Base-by-base conservation (phyloP, 2,329 filamentous ascomycete genomes). In the Penicillium crustosum region DNA sequence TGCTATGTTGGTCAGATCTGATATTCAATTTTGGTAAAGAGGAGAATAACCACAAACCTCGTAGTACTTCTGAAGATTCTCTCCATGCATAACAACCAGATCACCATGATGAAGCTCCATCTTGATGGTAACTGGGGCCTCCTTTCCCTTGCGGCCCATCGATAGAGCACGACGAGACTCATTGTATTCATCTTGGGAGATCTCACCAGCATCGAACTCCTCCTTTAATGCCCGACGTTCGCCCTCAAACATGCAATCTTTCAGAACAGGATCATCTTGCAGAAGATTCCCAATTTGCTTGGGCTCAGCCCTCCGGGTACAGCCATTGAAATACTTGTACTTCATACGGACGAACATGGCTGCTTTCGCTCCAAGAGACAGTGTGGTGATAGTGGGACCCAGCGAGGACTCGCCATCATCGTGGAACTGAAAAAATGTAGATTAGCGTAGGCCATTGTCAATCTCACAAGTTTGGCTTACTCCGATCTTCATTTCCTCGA, bases 401-500 rank as follows among this genome's bases (percentile, higher is more conserved):
- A 86, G 77, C 0, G 79, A 79, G 1, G 61, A 67, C 68, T 86
- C 83, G 23, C 84, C 84, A 53, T 86, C 84, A 62, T 86, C 83
- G 65, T 86, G 84, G 66, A 81, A 86, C 71, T 82, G 15, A 27
- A 9, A 25, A 4, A 29, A 38, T 2, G 25, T 21, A 25, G 10
- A 21, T 60, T 25, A 56, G 53, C 35, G 2, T 29, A 50, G 12
- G 38, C 1, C 8, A 25, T 29, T 17, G 6, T 21, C 27, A 48
- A 19, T 39, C 2, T n/a, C 27, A 15, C 13, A 25, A 13, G 7
- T 31, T 17, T 9, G 4, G 66, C 76, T 58, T 70, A 79, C 77
- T 15, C 75, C 78, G 44, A 86, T 85, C 49, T 79, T 79, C 67
- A 84, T 82, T 0, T 75, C 70, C 61, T 84, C 78, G 49, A 85